Conservation (phyloP, 2,329 filamentous ascomycete genomes). For the Aspergillus aculeatinus region DNA sequence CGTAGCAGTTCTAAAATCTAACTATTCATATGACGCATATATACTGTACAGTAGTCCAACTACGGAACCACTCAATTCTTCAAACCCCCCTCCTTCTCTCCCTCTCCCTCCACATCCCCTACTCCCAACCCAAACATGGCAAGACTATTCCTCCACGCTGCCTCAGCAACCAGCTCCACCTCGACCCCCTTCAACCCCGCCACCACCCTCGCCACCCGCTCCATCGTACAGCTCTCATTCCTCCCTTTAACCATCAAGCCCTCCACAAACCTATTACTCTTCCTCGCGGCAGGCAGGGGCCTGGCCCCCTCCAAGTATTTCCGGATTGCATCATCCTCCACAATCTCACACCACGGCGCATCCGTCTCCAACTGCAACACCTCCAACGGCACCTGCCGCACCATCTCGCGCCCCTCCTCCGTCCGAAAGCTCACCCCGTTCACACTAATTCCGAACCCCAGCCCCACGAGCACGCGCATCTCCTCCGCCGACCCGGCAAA, state of each 20-base stretch:
- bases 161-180: slow-evolving; percentile 46
- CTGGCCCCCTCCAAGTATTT: slow-evolving; percentile 45
- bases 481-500: slow-evolving; percentile 71
- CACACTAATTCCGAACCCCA: slow-evolving; percentile 49
- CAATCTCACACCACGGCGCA: slow-evolving; percentile 51
- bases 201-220: slow-evolving; percentile 49
- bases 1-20: too few relatives aligned
- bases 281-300: slow-evolving; percentile 45
- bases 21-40: too few relatives aligned
- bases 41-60: too few relatives aligned
- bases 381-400: slow-evolving; percentile 41
- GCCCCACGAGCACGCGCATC: slow-evolving; percentile 39
- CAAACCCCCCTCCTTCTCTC: background rate
- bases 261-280: slow-evolving; percentile 51
- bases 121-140: slow-evolving; percentile 31
- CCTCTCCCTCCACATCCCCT: background rate
- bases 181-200: slow-evolving; percentile 49
- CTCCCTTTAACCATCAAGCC: slow-evolving; percentile 49
- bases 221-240: slow-evolving; percentile 53
- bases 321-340: slow-evolving; percentile 41
- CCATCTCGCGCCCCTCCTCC: slow-evolving; percentile 45
- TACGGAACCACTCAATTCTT: too few relatives aligned
- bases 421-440: slow-evolving; percentile 51
- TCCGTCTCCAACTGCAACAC: slow-evolving; percentile 51
- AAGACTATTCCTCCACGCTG: slow-evolving; percentile 40